A percentile compares a stretch with the other conserved stretches of the same genome.
These are phyloP conservation scores for Nitzschia putrida DNA, from an alignment of 108 stramenopile species.

Conservation along the genomic window DNA sequence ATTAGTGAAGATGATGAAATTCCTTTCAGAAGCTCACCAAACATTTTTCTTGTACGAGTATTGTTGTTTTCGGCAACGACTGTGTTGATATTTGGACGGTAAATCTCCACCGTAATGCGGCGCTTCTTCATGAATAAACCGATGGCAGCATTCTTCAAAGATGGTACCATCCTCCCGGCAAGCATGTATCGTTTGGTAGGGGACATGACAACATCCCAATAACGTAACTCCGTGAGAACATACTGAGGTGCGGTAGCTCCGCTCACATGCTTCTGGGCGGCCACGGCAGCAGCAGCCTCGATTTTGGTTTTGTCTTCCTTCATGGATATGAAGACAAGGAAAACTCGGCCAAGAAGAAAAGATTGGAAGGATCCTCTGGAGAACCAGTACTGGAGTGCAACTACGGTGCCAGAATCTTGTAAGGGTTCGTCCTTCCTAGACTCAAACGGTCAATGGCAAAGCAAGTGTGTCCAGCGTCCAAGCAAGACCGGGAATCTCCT, in stretches of 20 bases:
- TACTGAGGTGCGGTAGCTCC: conserved; percentile 4
- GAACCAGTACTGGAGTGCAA: too few species aligned
- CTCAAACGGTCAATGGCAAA: too few species aligned
- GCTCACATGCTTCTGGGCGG: too few species aligned
- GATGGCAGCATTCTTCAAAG: background rate
- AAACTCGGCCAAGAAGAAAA: too few species aligned
- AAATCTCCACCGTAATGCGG: conserved; percentile 33
- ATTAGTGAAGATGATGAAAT: conserved; percentile 2
- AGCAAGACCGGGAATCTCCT: too few species aligned
- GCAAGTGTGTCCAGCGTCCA: too few species aligned
- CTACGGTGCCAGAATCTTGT: too few species aligned
- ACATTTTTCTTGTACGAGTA: conserved; percentile 6
- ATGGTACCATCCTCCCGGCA: conserved; percentile 22
- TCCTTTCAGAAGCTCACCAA: conserved; percentile 9
- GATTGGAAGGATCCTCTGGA: too few species aligned
- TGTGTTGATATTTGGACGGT: conserved; percentile 7
- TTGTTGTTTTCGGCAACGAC: background rate
- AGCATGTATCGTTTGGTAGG: conserved; percentile 19
- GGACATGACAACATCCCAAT: conserved; percentile 32
- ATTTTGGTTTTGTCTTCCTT: too few species aligned
- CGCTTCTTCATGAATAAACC: conserved; percentile 12
- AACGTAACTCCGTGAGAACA: conserved; percentile 9
- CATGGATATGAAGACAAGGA: too few species aligned
- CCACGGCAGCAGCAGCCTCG: too few species aligned
- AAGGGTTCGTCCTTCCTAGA: too few species aligned